Conservation (phyloP, 2,329 filamentous ascomycete species). For the Trichoderma sp. region DNA sequence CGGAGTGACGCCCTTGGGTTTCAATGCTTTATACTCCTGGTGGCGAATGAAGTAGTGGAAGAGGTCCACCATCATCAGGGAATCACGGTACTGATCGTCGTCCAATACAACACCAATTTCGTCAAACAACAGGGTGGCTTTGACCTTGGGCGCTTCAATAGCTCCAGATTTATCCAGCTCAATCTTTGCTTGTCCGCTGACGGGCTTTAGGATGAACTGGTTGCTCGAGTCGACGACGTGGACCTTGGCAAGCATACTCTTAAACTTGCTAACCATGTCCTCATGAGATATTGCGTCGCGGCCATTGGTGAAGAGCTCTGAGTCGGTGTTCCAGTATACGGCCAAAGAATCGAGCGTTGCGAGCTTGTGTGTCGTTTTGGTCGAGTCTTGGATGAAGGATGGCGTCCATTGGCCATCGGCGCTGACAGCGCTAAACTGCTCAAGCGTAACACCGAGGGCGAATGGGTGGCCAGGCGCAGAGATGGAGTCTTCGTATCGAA, state of each 20-base stretch:
- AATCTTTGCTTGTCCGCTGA: constrained; percentile 91
- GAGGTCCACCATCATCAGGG: constrained; percentile 94
- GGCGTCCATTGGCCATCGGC: constrained; percentile 95
- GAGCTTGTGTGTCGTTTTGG: constrained; percentile 84
- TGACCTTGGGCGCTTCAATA: constrained; percentile 77
- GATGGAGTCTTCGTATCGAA: constrained; percentile 97
- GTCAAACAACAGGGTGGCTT: constrained; percentile 89
- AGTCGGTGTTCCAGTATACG: constrained; percentile 98
- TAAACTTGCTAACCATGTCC: constrained; percentile 76
- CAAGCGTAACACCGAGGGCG: constrained; percentile 84
- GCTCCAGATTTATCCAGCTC: constrained; percentile 93
- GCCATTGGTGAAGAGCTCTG: constrained; percentile 77
- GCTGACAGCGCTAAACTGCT: constrained; percentile 96
- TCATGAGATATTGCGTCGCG: constrained; percentile 72
- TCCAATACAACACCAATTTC: constrained; percentile 98
- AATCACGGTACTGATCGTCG: constrained; percentile 95
- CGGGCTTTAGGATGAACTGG: constrained; percentile 94
- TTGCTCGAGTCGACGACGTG: constrained; percentile 63
- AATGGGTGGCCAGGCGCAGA: constrained; percentile 95
- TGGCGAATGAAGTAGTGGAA: constrained; percentile 99
- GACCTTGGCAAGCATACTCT: constrained; percentile 73
- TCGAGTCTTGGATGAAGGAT: constrained; percentile 89
- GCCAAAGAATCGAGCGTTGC: constrained; percentile 87
- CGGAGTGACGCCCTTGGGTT: constrained; percentile 76
- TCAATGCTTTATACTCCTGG: constrained; percentile 92